Percentiles rank a stretch among this genome's conserved stretches.
These are phyloP conservation scores for Cymbopogon citratus DNA, from an alignment of 176 grass and related monocot genomes.

Conservation along the genomic window DNA sequence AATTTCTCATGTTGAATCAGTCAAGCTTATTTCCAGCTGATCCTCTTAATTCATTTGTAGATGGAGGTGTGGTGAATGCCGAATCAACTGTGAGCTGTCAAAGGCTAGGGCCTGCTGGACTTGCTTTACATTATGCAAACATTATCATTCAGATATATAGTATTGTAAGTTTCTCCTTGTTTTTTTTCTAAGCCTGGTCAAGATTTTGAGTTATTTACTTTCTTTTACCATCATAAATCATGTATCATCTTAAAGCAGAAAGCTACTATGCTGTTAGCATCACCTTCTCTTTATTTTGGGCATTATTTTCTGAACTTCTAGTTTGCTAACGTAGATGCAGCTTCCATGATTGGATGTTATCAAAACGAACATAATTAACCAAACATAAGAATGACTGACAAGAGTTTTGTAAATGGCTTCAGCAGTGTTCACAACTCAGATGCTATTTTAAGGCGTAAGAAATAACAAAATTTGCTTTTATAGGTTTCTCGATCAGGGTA, in stretches of 20 bases:
- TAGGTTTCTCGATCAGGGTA: slow-evolving; percentile 83
- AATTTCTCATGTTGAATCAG: slow-evolving; percentile 10
- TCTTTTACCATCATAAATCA: not conserved
- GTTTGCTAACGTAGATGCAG: not conserved
- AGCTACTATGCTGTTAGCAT: not conserved
- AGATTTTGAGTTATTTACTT: slow-evolving; percentile 14
- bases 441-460: not conserved
- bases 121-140: slow-evolving; percentile 87
- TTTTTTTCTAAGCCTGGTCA: not conserved
- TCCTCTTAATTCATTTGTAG: slow-evolving; percentile 27
- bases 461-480: slow-evolving; percentile 1
- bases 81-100: slow-evolving; percentile 36
- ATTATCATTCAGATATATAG: slow-evolving; percentile 72
- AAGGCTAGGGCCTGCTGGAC: slow-evolving; percentile 62
- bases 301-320: not conserved
- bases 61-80: slow-evolving; percentile 41
- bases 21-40: slow-evolving; percentile 5
- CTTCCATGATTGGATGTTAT: not conserved
- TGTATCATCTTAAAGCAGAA: not conserved
- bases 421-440: not conserved
- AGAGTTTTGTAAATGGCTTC: not conserved
- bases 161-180: slow-evolving; percentile 57
- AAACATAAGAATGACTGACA: not conserved
- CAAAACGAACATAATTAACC: not conserved
- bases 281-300: not conserved